Base-by-base conservation (phyloP, 495 filamentous ascomycete species). In the Aspergillus campestris region DNA sequence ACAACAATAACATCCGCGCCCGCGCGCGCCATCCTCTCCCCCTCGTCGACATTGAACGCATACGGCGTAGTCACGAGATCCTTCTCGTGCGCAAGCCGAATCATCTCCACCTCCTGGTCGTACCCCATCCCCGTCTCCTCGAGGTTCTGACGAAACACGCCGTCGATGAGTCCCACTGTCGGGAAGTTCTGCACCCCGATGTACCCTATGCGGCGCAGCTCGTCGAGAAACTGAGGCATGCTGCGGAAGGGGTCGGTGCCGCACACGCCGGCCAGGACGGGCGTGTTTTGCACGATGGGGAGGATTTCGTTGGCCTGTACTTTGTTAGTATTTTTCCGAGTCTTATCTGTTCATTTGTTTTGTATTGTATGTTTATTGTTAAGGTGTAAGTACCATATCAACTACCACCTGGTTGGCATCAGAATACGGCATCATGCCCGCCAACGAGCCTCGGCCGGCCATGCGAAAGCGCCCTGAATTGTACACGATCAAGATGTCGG, bases 61-160 rank as follows among this genome's bases (percentile, higher is more conserved):
- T 86, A 86, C 8, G 83, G 82, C 1, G 81, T 80, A 0, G 83
- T 85, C 5, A 86, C 57, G 9, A 86, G 56, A 4, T 72, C 80
- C 66, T 81, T 66, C 40, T 68, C 57, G 13, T 65, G 69, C 12
- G 83, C 82, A 1, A 58, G 41, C 3, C 65, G 58, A 15, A 86
- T 70, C 76, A 85, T 80, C 40, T 79, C 74, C 5, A 87, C 81
- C 45, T 87, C 83, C 1, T 60, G 47, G 10, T 65, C 71, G 54
- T 78, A 86, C 4, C 74, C 73, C 81, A 86, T 87, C 11, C 75
- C 82, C 5, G 82, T 86, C 57, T 84, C 81, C 56, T 86, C 83
- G 3, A 87, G 66, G 47, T 82, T 79, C 29, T 62, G 59, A 12
- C 83, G 72, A 51, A 86, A 86, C 11, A 67, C 62, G 2, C 81